These are phyloP conservation scores for Ottelia alismoides DNA, from an alignment of 106 monocot species.

Conservation along the genomic window DNA sequence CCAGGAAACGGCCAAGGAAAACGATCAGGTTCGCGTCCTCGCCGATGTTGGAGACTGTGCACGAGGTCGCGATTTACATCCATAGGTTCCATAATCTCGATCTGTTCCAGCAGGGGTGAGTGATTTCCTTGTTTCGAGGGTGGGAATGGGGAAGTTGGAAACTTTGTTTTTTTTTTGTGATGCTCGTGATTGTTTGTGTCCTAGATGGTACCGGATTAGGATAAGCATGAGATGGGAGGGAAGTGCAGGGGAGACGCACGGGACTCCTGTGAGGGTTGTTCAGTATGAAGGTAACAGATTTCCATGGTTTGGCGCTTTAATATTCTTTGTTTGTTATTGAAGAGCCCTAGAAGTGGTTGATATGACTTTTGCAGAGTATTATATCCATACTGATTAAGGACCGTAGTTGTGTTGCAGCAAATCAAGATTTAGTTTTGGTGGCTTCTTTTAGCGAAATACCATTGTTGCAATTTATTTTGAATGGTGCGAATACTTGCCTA, in stretches of 20 bases:
- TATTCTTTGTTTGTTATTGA: too few relatives aligned
- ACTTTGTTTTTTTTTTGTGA: background rate
- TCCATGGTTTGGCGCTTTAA: too few relatives aligned
- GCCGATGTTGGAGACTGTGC: slow-evolving; percentile 73
- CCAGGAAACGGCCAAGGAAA: slow-evolving; percentile 11
- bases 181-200: slow-evolving; percentile 6
- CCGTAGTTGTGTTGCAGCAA: too few relatives aligned
- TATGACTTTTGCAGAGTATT: too few relatives aligned
- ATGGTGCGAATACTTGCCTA: too few relatives aligned
- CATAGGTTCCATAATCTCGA: slow-evolving; percentile 97
- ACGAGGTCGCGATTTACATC: slow-evolving; percentile 91
- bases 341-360: too few relatives aligned
- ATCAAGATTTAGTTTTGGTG: too few relatives aligned
- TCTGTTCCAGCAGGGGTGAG: slow-evolving; percentile 98
- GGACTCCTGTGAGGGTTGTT: slow-evolving; percentile 81
- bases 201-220: slow-evolving; percentile 92
- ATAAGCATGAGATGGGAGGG: slow-evolving; percentile 78
- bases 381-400: too few relatives aligned
- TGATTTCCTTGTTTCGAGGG: too few relatives aligned
- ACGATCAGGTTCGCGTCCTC: slow-evolving; percentile 33
- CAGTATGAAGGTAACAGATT: slow-evolving; percentile 99
- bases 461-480: too few relatives aligned
- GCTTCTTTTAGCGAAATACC: too few relatives aligned
- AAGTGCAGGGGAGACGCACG: slow-evolving; percentile 15
- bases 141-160: slow-evolving; percentile 31